Evolutionary conservation across 2,329 filamentous ascomycete species (phyloP).

Genomic region (Leptodontidium sp.): DNA sequence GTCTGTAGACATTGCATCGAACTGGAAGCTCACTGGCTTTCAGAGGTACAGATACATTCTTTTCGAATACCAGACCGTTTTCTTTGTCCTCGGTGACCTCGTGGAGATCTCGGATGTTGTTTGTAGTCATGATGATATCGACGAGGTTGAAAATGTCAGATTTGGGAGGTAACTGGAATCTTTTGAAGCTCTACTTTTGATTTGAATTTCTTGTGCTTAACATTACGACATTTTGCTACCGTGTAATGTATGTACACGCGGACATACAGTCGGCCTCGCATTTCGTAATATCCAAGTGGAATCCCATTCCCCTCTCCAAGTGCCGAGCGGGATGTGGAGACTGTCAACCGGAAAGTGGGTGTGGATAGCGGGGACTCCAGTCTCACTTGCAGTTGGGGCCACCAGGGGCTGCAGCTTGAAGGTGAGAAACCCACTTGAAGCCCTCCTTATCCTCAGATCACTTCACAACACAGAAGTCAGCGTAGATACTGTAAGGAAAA

Average conservation of each 20-base stretch:
- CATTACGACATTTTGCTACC: not conserved
- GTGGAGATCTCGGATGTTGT: constrained; percentile 29
- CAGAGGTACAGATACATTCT: constrained; percentile 55
- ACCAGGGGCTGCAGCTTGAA: not conserved
- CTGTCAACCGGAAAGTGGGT: not conserved
- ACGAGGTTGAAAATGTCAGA: not conserved
- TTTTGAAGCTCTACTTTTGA: not conserved
- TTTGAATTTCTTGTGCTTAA: not conserved
- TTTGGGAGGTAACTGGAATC: not conserved
- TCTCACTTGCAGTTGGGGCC: not conserved
- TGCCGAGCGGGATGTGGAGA: not conserved
- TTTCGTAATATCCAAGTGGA: not conserved
- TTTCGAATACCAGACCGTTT: constrained; percentile 51
- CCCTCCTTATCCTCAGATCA: not conserved
- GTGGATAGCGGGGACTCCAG: not conserved
- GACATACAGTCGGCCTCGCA: not conserved
- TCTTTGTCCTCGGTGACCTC: constrained; percentile 35
- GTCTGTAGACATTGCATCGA: constrained; percentile 59
- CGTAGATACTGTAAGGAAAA: not conserved
- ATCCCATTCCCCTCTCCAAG: not conserved
- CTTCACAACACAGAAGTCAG: not conserved
- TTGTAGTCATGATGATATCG: constrained; percentile 23
- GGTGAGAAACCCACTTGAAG: too few species aligned
- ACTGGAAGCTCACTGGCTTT: constrained; percentile 49
- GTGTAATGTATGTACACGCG: not conserved